Conservation (phyloP, 2,329 filamentous ascomycete species). For the Fusarium sp. region DNA sequence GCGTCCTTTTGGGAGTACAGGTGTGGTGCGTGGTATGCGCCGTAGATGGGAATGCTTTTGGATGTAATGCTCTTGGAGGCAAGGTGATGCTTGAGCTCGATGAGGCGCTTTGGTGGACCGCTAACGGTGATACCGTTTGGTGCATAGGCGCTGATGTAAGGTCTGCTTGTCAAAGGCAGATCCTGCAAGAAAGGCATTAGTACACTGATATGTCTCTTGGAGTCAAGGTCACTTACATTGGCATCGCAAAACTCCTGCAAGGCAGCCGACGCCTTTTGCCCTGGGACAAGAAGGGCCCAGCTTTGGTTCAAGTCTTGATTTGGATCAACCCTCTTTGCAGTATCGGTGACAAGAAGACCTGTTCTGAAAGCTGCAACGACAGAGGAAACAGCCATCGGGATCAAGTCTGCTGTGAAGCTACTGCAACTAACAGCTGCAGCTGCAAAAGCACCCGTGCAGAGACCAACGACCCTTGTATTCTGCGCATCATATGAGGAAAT, state of each 20-base stretch:
- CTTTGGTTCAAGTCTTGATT: constrained; percentile 18
- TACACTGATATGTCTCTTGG: rapidly evolving
- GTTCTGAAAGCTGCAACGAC: constrained; percentile 32
- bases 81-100: constrained; percentile 14
- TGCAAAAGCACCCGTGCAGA: constrained; percentile 37
- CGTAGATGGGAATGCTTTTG: constrained; percentile 32
- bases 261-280: neutral
- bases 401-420: constrained; percentile 31
- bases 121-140: constrained; percentile 33
- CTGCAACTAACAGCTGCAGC: constrained; percentile 37
- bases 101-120: constrained; percentile 27
- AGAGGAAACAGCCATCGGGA: constrained; percentile 25
- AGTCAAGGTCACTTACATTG: neutral
- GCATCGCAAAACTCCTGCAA: constrained; percentile 10
- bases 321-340: constrained; percentile 12
- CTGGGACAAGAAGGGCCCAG: constrained; percentile 34
- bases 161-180: constrained; percentile 21
- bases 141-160: constrained; percentile 38
- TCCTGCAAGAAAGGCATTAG: neutral
- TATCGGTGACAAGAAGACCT: constrained; percentile 30
- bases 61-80: neutral
- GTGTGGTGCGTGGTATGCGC: constrained; percentile 36
- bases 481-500: constrained; percentile 33
- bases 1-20: constrained; percentile 31
- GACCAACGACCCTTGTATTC: constrained; percentile 28